Evolutionary conservation across 768 basidiomycete species (phyloP).

Genomic region (Agaricus subrufescens): DNA sequence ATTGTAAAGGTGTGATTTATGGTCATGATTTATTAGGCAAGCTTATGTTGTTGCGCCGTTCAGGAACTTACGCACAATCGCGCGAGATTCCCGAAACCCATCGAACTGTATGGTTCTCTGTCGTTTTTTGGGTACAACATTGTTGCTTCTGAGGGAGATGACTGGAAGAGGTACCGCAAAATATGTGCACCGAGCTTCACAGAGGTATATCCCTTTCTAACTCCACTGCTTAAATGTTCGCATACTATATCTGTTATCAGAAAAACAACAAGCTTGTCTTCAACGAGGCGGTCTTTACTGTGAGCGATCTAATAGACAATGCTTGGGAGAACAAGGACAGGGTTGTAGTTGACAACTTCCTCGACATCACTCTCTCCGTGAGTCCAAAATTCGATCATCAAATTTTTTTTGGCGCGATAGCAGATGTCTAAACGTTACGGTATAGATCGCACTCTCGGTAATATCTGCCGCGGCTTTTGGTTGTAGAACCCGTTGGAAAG

Average conservation of each 20-base stretch:
- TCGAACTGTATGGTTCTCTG: slow-evolving; percentile 39
- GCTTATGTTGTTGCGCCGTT: too few relatives aligned
- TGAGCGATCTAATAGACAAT: slow-evolving; percentile 38
- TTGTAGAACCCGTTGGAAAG: slow-evolving; percentile 42
- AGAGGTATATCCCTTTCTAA: slow-evolving; percentile 33
- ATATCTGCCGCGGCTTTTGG: slow-evolving; percentile 58
- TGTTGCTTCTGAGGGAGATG: slow-evolving; percentile 57
- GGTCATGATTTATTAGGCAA: neutral
- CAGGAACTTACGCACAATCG: slow-evolving; percentile 49
- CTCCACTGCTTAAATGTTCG: too few relatives aligned
- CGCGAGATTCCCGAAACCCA: slow-evolving; percentile 53
- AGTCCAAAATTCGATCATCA: slow-evolving; percentile 5
- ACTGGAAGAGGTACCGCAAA: slow-evolving; percentile 64
- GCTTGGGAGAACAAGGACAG: slow-evolving; percentile 40
- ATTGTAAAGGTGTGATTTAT: slow-evolving; percentile 30
- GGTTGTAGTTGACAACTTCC: slow-evolving; percentile 40
- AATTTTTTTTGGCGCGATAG: neutral
- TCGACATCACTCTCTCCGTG: slow-evolving; percentile 52
- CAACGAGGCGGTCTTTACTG: slow-evolving; percentile 37
- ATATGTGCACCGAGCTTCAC: slow-evolving; percentile 61
- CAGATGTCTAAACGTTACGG: too few relatives aligned
- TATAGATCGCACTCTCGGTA: slow-evolving; percentile 49
- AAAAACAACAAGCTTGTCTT: slow-evolving; percentile 44
- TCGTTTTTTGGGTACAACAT: slow-evolving; percentile 56
- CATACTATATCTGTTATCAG: slow-evolving; percentile 15